Base-by-base conservation (phyloP, 768 basidiomycete genomes). In the Boletus pseudo-olivaceus region DNA sequence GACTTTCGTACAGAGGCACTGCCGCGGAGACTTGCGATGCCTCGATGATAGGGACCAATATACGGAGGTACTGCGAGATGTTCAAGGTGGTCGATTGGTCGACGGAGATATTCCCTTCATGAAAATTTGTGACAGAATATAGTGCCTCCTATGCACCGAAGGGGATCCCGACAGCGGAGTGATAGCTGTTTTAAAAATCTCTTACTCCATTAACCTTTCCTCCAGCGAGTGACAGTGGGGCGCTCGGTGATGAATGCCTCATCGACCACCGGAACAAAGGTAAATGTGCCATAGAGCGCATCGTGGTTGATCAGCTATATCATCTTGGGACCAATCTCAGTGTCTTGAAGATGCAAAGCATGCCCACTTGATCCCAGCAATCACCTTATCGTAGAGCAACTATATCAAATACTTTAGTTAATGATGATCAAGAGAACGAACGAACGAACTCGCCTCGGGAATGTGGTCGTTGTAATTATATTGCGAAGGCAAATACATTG, bases 221-320 rank as follows among this genome's bases (percentile, higher is more conserved):
- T 7, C 11, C 7, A 1, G 35, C 37, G 2, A 17, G 34, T 15
- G 20, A 51, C 29, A 7, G 47, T 50, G 3, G 56, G 56, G 14
- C 39, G 55, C 27, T 50, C 54, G 12, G 45, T 12, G 33, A 57
- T 41, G 10, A 57, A 57, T 8, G 20, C 4, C 5, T 38, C 48
- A 46, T 57, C 56, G 3, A 57, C 38, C 33, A 57, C 56, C 0
- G 56, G 56, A 45, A 37, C 56, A 23, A 57, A 57, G 15, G 38
- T 10, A 9, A 10, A 57, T 39, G 47, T 57, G 12, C 55, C 55
- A 32, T 50, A 57, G 38, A 46, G 35, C 11, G 7, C 44, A 20
- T 40, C 17, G 0, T 17, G 3, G 3, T 20, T 41, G 27, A 56
- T 44, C 56, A 57, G 14, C 48, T 51, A 20, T 7, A 26, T 7